These are phyloP conservation scores for Neurospora pannonica DNA, from an alignment of 495 filamentous ascomycete genomes.

Conservation along the genomic window DNA sequence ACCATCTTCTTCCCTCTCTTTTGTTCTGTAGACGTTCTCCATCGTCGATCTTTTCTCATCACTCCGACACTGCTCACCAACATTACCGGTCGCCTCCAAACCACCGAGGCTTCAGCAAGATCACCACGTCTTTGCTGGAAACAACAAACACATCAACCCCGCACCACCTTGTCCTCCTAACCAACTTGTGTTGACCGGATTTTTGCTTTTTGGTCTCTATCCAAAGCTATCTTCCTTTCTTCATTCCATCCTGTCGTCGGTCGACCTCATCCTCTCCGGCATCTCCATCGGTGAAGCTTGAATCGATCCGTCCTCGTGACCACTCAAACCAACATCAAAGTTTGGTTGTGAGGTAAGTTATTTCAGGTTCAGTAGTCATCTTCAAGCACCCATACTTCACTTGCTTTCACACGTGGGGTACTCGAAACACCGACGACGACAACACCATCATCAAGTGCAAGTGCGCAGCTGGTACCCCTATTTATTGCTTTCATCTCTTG, in stretches of 20 bases:
- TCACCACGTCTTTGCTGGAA: not conserved
- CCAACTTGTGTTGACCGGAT: slow-evolving; percentile 1
- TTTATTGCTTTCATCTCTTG: not conserved
- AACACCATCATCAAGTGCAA: not conserved
- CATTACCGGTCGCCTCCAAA: not conserved
- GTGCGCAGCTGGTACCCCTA: not conserved
- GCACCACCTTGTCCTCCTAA: not conserved
- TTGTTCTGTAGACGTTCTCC: slow-evolving; percentile 2
- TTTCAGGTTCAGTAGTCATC: not conserved
- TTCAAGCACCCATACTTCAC: not conserved
- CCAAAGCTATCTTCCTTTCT: not conserved
- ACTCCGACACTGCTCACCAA: not conserved
- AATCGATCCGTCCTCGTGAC: not conserved
- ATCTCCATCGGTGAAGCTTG: not conserved
- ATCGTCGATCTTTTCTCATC: slow-evolving; percentile 6
- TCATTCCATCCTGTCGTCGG: not conserved
- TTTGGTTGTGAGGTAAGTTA: not conserved
- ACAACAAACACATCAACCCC: not conserved
- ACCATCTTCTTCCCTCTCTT: not conserved
- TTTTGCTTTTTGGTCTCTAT: slow-evolving; percentile 10
- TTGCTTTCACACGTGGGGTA: not conserved
- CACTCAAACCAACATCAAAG: not conserved
- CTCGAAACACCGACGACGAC: not conserved
- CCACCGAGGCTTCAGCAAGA: not conserved
- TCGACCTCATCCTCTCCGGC: not conserved